phyloP scores from a whole-genome alignment of 2,329 filamentous ascomycete genomes.

The Massarina eburnea region DNA sequence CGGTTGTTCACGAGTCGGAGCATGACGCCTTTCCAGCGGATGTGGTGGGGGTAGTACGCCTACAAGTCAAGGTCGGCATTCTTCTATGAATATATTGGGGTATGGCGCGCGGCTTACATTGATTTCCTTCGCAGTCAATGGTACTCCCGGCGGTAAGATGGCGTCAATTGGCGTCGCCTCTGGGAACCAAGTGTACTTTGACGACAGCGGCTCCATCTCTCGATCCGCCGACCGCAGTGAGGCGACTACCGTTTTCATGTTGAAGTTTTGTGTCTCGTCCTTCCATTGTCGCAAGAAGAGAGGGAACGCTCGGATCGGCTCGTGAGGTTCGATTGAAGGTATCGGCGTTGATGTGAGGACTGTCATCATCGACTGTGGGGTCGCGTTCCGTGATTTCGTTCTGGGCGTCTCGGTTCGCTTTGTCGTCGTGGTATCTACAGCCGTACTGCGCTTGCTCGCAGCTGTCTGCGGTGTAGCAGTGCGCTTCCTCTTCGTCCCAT shows the following conservation, averaged over 20 bases:
- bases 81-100: neutral
- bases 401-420: neutral
- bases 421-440: neutral
- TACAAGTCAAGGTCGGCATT: neutral
- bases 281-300: slow-evolving; percentile 18
- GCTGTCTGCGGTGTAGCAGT: neutral
- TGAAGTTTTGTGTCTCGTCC: slow-evolving; percentile 22
- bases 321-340: slow-evolving; percentile 3
- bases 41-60: slow-evolving; percentile 32
- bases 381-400: neutral
- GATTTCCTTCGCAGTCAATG: slow-evolving; percentile 28
- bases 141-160: slow-evolving; percentile 27
- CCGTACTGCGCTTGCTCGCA: neutral
- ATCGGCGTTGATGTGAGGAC: no score
- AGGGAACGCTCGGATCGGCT: slow-evolving; percentile 1
- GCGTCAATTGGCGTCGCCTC: slow-evolving; percentile 21
- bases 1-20: slow-evolving; percentile 25
- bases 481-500: neutral
- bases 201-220: neutral
- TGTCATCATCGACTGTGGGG: neutral
- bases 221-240: neutral
- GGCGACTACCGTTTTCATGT: slow-evolving; percentile 8
- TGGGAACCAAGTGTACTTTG: slow-evolving; percentile 17
- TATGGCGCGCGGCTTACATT: neutral
- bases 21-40: slow-evolving; percentile 24